These are phyloP conservation scores for Dactylorhiza incarnata DNA, from an alignment of 106 monocot species.

Conservation along the genomic window DNA sequence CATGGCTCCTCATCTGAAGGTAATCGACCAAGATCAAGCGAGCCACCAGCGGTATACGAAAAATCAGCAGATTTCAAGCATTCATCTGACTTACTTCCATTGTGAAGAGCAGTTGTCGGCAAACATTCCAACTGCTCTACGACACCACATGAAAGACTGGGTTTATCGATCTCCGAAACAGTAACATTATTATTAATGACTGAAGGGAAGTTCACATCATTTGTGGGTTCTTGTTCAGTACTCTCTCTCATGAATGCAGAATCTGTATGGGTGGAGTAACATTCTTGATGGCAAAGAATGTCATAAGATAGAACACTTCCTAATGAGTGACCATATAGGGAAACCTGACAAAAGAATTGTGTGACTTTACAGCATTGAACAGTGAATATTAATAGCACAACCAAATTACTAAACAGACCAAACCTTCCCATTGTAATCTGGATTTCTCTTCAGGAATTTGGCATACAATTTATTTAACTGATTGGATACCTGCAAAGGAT, in stretches of 20 bases:
- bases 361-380: not conserved
- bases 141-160: conserved; percentile 6
- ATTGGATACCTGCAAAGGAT: conserved; percentile 59
- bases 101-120: conserved; percentile 10
- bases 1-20: conserved; percentile 6
- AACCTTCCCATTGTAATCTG: conserved; percentile 93
- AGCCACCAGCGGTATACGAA: conserved; percentile 6
- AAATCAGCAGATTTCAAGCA: conserved; percentile 7
- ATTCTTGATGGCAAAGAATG: conserved; percentile 94
- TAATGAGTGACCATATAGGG: conserved; percentile 93
- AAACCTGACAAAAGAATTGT: conserved; percentile 53
- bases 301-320: conserved; percentile 98
- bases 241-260: conserved; percentile 19
- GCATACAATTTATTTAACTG: conserved; percentile 84
- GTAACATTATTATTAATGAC: not conserved
- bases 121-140: conserved; percentile 7
- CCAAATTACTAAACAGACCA: conserved; percentile 7
- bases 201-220: conserved; percentile 7
- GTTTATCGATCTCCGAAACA: conserved; percentile 1
- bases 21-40: not conserved
- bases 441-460: conserved; percentile 91
- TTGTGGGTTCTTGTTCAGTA: conserved; percentile 14
- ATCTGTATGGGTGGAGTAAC: conserved; percentile 31
- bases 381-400: not conserved
- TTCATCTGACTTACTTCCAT: not conserved